These are phyloP conservation scores for Ligustrum vulgare DNA, from an alignment of 257 asterid species.

Conservation along the genomic window DNA sequence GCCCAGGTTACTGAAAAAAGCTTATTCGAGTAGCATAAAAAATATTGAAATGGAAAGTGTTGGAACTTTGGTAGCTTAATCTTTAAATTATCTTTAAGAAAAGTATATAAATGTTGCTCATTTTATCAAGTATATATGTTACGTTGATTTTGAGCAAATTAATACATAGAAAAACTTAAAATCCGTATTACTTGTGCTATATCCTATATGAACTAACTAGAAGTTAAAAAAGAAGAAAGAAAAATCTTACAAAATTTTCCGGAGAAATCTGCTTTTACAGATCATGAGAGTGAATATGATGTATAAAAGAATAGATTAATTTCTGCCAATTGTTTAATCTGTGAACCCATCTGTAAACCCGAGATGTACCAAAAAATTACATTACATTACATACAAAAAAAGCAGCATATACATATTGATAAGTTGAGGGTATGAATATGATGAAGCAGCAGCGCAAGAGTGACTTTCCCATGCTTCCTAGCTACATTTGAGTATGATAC, in stretches of 20 bases:
- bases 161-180: no score
- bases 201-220: no score
- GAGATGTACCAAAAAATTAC: no score
- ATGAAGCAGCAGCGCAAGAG: background rate
- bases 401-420: background rate
- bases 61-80: background rate
- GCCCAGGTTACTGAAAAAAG: background rate
- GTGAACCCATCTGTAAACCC: no score
- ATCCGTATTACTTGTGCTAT: no score
- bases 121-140: background rate
- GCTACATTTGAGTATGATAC: slow-evolving; percentile 28
- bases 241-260: background rate
- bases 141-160: background rate
- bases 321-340: no score
- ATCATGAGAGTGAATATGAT: no score
- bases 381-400: no score
- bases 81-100: background rate
- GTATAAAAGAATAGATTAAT: no score
- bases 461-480: background rate
- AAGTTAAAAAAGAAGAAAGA: no score
- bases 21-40: background rate
- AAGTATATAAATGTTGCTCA: no score
- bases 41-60: background rate
- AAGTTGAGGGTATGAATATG: background rate
- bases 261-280: no score